Conservation (phyloP, 257 asterid genomes). For the Vinca minor region DNA sequence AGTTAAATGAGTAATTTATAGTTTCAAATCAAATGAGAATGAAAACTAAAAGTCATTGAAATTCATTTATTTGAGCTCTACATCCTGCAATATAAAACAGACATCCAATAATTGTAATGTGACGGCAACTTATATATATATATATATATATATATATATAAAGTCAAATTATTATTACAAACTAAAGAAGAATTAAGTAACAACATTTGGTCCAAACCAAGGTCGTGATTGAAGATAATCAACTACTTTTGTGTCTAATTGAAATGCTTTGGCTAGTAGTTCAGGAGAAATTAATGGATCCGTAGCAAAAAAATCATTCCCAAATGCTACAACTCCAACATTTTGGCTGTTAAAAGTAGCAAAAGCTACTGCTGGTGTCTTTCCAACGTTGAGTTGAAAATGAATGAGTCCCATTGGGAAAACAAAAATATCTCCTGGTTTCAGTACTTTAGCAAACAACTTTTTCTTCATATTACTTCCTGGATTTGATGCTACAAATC, state of each 20-base stretch:
- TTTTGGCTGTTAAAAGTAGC: constrained; percentile 4
- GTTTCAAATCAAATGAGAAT: too few species aligned
- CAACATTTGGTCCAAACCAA: not conserved
- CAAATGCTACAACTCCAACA: not conserved
- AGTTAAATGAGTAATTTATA: too few species aligned
- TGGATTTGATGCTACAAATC: not conserved
- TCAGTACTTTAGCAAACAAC: not conserved
- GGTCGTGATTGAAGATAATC: not conserved
- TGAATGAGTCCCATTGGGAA: constrained; percentile 1
- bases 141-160: too few species aligned
- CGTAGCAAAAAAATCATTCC: constrained; percentile 6
- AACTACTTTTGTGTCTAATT: not conserved
- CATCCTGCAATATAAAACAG: too few species aligned
- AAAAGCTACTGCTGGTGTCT: not conserved
- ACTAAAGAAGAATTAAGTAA: too few species aligned
- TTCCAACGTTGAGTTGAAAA: constrained; percentile 3
- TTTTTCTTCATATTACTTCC: not conserved
- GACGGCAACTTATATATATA: too few species aligned
- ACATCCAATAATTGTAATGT: too few species aligned
- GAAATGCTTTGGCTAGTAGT: not conserved
- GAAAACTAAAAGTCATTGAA: too few species aligned
- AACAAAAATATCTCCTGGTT: not conserved
- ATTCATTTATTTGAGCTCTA: too few species aligned
- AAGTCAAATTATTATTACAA: too few species aligned
- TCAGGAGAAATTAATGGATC: constrained; percentile 3